Evolutionary conservation across 2,329 filamentous ascomycete genomes (phyloP).

Genomic region (Phialophora chinensis): DNA sequence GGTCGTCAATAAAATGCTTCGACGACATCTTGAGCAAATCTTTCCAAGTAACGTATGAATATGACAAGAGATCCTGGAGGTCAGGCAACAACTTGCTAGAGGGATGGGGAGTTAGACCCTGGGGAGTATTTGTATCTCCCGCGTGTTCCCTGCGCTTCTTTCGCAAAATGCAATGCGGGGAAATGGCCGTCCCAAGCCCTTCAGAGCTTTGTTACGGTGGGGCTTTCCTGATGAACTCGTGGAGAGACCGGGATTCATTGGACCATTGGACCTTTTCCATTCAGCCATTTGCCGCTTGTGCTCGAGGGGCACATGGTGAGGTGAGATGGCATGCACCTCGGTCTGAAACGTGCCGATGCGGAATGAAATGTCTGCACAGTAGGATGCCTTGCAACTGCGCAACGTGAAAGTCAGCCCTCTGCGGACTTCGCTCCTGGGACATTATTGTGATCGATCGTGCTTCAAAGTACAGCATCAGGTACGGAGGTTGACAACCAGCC

Average conservation of each 20-base stretch:
- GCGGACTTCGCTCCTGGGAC: background rate
- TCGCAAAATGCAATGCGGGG: slow-evolving; percentile 21
- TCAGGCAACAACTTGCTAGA: slow-evolving; percentile 2
- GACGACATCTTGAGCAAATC: slow-evolving; percentile 12
- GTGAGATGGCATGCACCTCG: slow-evolving; percentile 22
- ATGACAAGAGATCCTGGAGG: slow-evolving; percentile 4
- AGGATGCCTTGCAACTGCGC: background rate
- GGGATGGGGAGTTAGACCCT: slow-evolving; percentile 4
- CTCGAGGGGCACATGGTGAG: slow-evolving; percentile 11
- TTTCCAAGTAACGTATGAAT: background rate
- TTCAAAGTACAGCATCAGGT: background rate
- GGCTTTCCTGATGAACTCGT: slow-evolving; percentile 15
- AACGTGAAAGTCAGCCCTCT: background rate
- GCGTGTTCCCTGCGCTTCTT: slow-evolving; percentile 5
- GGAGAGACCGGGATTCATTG: slow-evolving; percentile 11
- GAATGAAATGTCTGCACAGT: background rate
- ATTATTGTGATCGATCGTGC: background rate
- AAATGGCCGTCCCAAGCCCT: slow-evolving; percentile 12
- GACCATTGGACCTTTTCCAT: slow-evolving; percentile 1
- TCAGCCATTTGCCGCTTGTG: slow-evolving; percentile 22
- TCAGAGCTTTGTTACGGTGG: slow-evolving; percentile 17
- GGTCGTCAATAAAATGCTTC: slow-evolving; percentile 40
- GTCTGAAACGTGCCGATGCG: slow-evolving; percentile 7
- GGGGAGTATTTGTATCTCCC: slow-evolving; percentile 17
- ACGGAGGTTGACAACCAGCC: background rate